Evolutionary conservation across 2,329 filamentous ascomycete species (phyloP).

Genomic region (Tolypocladium paradoxum): DNA sequence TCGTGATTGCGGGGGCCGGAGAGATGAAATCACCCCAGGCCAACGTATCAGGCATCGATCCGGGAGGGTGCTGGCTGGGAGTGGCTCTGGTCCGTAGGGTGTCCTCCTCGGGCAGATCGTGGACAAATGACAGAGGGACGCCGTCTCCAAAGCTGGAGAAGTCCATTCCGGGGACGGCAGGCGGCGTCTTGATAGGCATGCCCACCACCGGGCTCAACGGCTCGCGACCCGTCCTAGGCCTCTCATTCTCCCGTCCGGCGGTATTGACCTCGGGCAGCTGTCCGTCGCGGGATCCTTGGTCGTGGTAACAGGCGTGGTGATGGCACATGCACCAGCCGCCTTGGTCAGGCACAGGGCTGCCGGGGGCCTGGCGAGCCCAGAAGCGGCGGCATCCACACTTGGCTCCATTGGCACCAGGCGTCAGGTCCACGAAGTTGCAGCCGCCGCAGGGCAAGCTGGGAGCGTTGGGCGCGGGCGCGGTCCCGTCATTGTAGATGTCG

Average conservation of each 20-base stretch:
- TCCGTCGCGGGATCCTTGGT: conserved; percentile 26
- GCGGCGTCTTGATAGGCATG: conserved; percentile 29
- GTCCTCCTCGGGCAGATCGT: conserved; percentile 17
- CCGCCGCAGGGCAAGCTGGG: conserved; percentile 36
- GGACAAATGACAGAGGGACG: conserved; percentile 22
- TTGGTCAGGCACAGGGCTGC: conserved; percentile 28
- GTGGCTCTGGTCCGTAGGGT: conserved; percentile 13
- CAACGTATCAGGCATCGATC: conserved; percentile 45
- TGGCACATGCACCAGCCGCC: conserved; percentile 49
- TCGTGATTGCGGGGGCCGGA: conserved; percentile 19
- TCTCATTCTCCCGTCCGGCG: conserved; percentile 42
- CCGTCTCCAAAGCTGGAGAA: conserved; percentile 25
- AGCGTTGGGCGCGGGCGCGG: conserved; percentile 12
- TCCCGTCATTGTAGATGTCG: conserved; percentile 43
- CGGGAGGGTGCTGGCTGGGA: conserved; percentile 19
- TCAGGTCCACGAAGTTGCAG: conserved; percentile 48
- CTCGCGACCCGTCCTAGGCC: conserved; percentile 33
- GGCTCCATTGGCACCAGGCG: conserved; percentile 37
- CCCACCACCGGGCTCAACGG: conserved; percentile 44
- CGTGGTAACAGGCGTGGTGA: conserved; percentile 52
- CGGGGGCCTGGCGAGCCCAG: conserved; percentile 36
- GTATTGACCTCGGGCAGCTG: conserved; percentile 12
- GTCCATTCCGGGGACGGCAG: conserved; percentile 26
- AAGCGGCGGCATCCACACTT: conserved; percentile 52
- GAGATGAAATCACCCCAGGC: conserved; percentile 36